Conservation (phyloP, 163 green algal species). For the Prototheca wickerhamii region DNA sequence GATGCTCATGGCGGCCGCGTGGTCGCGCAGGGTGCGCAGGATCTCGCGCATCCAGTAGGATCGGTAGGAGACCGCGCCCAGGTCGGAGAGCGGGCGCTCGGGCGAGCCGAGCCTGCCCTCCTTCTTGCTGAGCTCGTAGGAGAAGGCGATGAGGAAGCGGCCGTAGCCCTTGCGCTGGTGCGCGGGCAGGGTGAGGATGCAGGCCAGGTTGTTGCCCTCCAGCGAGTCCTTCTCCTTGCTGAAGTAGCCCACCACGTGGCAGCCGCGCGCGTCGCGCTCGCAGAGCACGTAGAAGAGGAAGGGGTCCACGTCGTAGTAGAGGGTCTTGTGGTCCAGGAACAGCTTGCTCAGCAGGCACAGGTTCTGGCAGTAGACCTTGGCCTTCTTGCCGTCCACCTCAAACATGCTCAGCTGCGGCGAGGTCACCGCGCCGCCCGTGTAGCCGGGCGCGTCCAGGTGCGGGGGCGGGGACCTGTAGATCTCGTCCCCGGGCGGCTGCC, state of each 20-base stretch:
- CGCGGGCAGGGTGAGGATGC: constrained; percentile 94
- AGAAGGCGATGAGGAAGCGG: constrained; percentile 97
- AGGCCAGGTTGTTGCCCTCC: constrained; percentile 98
- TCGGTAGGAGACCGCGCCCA: constrained; percentile 73
- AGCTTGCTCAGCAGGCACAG: constrained; percentile 97
- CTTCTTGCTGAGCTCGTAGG: constrained; percentile 94
- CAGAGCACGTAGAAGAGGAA: constrained; percentile 99
- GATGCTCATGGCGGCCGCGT: constrained; percentile 56
- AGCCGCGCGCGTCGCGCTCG: constrained; percentile 54
- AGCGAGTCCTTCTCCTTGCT: constrained; percentile 90
- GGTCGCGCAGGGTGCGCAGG: constrained; percentile 64
- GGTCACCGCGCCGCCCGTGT: constrained; percentile 44
- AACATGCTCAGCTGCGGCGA: constrained; percentile 45
- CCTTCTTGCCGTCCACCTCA: constrained; percentile 74
- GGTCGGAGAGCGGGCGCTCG: constrained; percentile 82
- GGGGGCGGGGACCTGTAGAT: constrained; percentile 77
- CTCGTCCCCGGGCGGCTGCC: constrained; percentile 91
- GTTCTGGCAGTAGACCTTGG: constrained; percentile 86
- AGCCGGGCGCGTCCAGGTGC: constrained; percentile 6
- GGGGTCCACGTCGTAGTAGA: constrained; percentile 99
- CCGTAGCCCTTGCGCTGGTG: constrained; percentile 99
- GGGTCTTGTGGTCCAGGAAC: constrained; percentile 99
- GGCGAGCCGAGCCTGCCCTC: constrained; percentile 77
- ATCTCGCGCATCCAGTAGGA: constrained; percentile 70
- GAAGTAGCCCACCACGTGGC: constrained; percentile 74